Base-by-base conservation (phyloP, 2,329 filamentous ascomycete species). In the Podosphaera fusca region DNA sequence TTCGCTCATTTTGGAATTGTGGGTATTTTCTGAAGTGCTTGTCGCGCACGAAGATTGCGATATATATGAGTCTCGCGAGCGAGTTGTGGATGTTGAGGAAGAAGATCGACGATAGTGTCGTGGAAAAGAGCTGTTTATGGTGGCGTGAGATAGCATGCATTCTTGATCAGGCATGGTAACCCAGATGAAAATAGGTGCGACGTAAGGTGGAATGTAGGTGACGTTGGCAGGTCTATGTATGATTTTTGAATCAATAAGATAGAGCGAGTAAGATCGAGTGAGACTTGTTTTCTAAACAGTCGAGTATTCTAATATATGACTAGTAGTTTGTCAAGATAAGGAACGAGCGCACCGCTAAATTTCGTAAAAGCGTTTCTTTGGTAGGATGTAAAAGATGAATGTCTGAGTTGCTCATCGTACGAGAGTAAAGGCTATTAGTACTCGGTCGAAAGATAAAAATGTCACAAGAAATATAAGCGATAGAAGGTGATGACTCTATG, bases 81-180 rank as follows among this genome's bases (percentile, higher is more conserved):
- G 57, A 55, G 61, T 61, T 4, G 66, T 70, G 60, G 70, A 72
- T 58, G 33, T 45, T 33, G 66, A 10, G 31, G 50, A 53, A 6
- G 71, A 71, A 14, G 69, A 73, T 58, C 76, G 74, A 59, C 76
- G 38, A 42, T 42, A 42, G n/a, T 42, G 38, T 4, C 38, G 38
- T 14, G 38, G 75, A 67, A 79, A 71, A 8, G 75, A 76, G 53
- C 72, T 73, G 60, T 75, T 74, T 53, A 80, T 66, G 61, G 73
- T 73, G 69, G 79, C 74, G 69, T 75, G 38, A 42, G 38, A 42
- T 6, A 42, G 38, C 10, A 42, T 8, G n/a, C 10, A 42, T 8
- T 12, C n/a, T 4, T 14, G 10, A 12, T 12, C 38, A 7, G 5
- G 3, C 38, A 42, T 42, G 10, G 38, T 42, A 14, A 42, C n/a